Evolutionary conservation across 352 stramenopile genomes (phyloP).

Genomic region (Globisporangium alternatum): DNA sequence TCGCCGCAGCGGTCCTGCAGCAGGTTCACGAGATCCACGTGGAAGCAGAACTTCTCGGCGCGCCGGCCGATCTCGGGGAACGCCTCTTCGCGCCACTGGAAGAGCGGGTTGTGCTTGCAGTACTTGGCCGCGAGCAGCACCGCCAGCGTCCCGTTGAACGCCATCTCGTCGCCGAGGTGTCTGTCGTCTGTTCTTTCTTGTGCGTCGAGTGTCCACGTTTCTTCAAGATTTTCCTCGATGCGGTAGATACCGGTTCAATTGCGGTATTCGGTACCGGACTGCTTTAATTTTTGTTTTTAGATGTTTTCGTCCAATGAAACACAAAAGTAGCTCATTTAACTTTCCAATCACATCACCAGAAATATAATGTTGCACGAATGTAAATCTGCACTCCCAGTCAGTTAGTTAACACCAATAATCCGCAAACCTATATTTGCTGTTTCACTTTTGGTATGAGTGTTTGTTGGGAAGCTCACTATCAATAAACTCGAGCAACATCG

Average conservation of each 20-base stretch:
- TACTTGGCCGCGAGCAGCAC: conserved; percentile 77
- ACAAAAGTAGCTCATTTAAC: not conserved
- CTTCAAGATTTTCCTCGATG: conserved; percentile 2
- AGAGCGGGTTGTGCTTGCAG: conserved; percentile 65
- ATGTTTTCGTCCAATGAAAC: not conserved
- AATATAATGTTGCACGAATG: not conserved
- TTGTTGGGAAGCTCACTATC: not conserved
- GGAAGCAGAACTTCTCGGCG: conserved; percentile 67
- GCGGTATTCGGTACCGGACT: not conserved
- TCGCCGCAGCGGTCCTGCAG: conserved; percentile 45
- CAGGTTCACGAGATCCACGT: conserved; percentile 69
- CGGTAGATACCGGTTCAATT: not conserved
- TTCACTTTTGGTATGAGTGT: not conserved
- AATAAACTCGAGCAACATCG: not conserved
- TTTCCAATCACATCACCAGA: not conserved
- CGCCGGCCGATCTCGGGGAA: conserved; percentile 54
- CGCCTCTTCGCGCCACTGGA: conserved; percentile 67
- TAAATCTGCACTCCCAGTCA: not conserved
- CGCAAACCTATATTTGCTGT: not conserved
- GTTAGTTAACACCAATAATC: not conserved
- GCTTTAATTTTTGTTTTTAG: not conserved
- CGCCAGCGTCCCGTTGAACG: conserved; percentile 55
- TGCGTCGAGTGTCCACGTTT: not conserved
- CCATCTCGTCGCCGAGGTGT: conserved; percentile 4
- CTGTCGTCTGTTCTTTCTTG: conserved; percentile 6